Evolutionary conservation across 1,139 yeast species (phyloP).

Genomic region (Blastobotrys buckinghamii): DNA sequence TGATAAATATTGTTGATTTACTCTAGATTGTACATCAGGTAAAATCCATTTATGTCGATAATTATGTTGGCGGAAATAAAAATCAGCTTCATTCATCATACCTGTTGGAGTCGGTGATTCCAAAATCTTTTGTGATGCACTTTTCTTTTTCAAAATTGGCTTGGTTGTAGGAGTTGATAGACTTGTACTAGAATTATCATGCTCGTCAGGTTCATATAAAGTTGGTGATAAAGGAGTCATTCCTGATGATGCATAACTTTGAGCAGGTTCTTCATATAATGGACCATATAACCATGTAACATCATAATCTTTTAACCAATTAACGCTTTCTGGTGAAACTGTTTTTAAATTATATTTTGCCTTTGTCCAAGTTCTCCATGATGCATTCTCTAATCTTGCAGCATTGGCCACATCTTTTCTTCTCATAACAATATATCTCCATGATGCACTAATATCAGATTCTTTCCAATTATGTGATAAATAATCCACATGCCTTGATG

Average conservation of each 20-base stretch:
- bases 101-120: conserved; percentile 28
- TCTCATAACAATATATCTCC: conserved; percentile 86
- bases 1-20: conserved; percentile 5
- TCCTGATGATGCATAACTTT: conserved; percentile 24
- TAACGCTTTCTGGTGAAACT: conserved; percentile 67
- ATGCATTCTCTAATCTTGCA: conserved; percentile 73
- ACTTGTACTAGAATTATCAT: conserved; percentile 3
- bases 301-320: conserved; percentile 79
- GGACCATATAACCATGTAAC: conserved; percentile 91
- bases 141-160: conserved; percentile 77
- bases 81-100: conserved; percentile 11
- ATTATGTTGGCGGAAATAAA: conserved; percentile 35
- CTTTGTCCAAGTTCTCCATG: conserved; percentile 89
- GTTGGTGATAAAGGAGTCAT: conserved; percentile 12
- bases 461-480: conserved; percentile 95
- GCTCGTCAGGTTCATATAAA: conserved; percentile 11
- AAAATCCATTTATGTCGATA: conserved; percentile 32
- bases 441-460: conserved; percentile 82
- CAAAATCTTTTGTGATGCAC: conserved; percentile 68
- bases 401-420: conserved; percentile 55
- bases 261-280: conserved; percentile 45
- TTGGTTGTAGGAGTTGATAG: conserved; percentile 38
- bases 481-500: conserved; percentile 88
- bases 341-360: conserved; percentile 65
- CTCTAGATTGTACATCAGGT: conserved; percentile 11